Base-by-base conservation (phyloP, 1,284 basidiomycete species). In the Trichosporon sp. region DNA sequence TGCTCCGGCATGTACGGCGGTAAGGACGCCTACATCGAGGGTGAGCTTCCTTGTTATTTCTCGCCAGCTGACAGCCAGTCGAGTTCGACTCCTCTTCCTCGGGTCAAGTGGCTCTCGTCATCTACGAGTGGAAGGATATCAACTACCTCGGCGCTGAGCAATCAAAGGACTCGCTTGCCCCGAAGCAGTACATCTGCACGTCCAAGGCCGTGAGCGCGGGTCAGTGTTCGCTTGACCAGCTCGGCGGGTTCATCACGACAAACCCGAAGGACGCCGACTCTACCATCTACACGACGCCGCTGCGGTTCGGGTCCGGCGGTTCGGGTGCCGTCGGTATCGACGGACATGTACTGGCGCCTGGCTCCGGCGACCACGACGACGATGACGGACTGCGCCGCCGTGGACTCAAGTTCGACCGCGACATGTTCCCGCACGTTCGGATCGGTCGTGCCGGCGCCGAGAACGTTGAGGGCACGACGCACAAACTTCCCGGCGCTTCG, bases 1-100 rank as follows among this genome's bases (percentile, higher is more conserved):
- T 99, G 96, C 86, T 93, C 91, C 73, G 96, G 96, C 69, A 97
- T 99, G 93, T 96, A 92, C 88, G 92, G 89, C 32, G 89, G 89
- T 68, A 83, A 88, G 68, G 87, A 90, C 48, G 92, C 95, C 31
- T 91, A 88, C 83, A 94, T 98, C 75, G 93, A 96, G 83, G 90
- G 94, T 95, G 80, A 76, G 88, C 71, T 14, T 32, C n/a, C 16
- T 46, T 4, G n/a, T 2, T 35, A 3, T 8, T 14, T 5, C 2
- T 40, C 11, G 38, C 38, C 10, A 48, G 43, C 71, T 76, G 48
- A 74, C 68, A 16, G 19, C 26, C 78, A 96, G 94, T 96, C 69
- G 89, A 89, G 5, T 98, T 98, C 84, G 89, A 93, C 76, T 83
- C 86, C 2, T 72, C 79, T 10, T 94, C 94, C 2, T 86, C 89